Base-by-base conservation (phyloP, 2,329 filamentous ascomycete genomes). In the Fusarium nematophilum region DNA sequence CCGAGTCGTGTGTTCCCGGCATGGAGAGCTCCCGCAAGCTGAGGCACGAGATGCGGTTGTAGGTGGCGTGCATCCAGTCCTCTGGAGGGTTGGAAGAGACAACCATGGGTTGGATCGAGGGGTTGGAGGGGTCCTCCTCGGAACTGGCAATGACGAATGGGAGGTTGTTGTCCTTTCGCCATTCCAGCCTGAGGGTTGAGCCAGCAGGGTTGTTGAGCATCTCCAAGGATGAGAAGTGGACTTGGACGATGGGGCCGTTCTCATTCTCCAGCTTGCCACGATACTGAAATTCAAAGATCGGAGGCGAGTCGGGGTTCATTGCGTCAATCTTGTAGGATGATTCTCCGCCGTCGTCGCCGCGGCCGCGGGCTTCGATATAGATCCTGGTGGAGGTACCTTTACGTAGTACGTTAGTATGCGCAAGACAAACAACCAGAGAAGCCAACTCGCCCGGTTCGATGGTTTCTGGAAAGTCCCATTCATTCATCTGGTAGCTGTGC, bases 401-500 rank as follows among this genome's bases (percentile, higher is more conserved):
- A 10, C 4, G 6, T 8, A 2, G n/a, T 26, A n/a, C n/a, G 21
- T 40, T 8, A 40, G 36, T 4, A 14, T 21, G 15, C 6, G 9
- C n/a, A 39, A 25, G 18, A 25, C 5, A 7, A 5, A 1, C 15
- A 6, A 9, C 11, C 14, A 6, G 3, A 37, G 13, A 9, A 14
- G 9, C 8, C 6, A 9, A 21, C 5, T 15, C 9, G 26, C 37
- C 37, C 6, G 37, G 37, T 13, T 17, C 21, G 9, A 40, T 40
- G n/a, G 9, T 40, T 10, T 17, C n/a, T 6, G 37, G 37, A 3
- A 40, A 40, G 5, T 40, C 21, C 37, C 37, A 40, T 3, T 25
- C 37, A 5, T 40, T 40, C 37, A 40, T 40, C 37, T 40, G 37
- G 9, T 40, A 40, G n/a, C 37, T 40, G 21, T 14, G n/a, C 21